Evolutionary conservation across 2,329 filamentous ascomycete species (phyloP).

Genomic region (Trichoderma cornu-damae): DNA sequence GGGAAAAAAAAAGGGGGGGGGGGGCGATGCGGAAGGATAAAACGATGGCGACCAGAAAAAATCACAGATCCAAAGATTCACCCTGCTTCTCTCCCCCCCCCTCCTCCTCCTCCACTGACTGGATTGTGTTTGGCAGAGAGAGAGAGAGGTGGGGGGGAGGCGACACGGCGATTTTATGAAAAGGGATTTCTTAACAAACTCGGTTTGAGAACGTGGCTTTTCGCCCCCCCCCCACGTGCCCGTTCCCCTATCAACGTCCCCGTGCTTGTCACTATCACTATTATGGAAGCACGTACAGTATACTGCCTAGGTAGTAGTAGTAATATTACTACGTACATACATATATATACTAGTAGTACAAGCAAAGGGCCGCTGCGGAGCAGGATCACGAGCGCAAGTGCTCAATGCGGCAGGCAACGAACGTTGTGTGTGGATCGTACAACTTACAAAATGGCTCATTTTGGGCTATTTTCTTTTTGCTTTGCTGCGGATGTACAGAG

Average conservation of each 20-base stretch:
- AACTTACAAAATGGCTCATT: background rate
- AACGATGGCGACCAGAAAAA: slow-evolving; percentile 8
- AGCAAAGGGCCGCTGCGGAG: background rate
- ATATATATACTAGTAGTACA: no score
- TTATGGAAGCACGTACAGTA: no score
- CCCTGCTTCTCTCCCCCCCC: background rate
- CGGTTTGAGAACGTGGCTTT: slow-evolving; percentile 1
- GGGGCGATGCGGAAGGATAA: background rate
- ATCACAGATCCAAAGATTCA: background rate
- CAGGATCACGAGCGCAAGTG: slow-evolving; percentile 2
- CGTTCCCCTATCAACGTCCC: background rate
- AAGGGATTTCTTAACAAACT: background rate
- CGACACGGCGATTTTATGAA: background rate
- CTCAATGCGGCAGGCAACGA: slow-evolving; percentile 2
- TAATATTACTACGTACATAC: background rate
- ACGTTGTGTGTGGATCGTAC: background rate
- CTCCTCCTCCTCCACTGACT: background rate
- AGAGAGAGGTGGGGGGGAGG: background rate
- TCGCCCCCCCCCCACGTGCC: slow-evolving; percentile 7
- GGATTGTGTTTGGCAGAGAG: background rate
- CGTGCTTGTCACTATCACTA: background rate
- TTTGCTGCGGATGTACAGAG: background rate
- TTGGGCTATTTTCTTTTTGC: no score
- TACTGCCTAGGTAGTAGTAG: no score
- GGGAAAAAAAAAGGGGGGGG: background rate